Evolutionary conservation across 2,329 filamentous ascomycete species (phyloP), one percentile per base, ranked within the genome.

Genomic region (Sarocladiaceae sp.): DNA sequence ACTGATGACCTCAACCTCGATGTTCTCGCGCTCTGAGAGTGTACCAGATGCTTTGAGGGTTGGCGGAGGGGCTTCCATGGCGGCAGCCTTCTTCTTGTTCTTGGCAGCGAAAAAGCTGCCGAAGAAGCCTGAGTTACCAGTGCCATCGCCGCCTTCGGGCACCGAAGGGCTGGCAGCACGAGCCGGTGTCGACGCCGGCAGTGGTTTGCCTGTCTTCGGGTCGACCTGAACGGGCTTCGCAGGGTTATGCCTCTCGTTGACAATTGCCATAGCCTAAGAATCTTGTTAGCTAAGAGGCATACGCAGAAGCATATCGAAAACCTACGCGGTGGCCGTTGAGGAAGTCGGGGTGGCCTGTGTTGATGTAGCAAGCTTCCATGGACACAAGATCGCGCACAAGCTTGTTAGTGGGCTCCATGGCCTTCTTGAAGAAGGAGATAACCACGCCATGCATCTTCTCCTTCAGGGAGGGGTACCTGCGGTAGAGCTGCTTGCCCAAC

Each of bases 81-180:
- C 90, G n/a, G 93, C 93, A 70, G 95, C 94, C 83, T 96, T 97
- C 80, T 98, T 98, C 82, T 97, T 98, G 73, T 97, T 98, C 80
- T 97, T 98, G 60, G 88, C 90, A 10, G 93, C 88, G 62, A 96
- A 98, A 78, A 98, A 98, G 59, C 88, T 95, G 55, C 93, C 93
- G 57, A 98, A 98, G 77, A 98, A 98, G 29, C 91, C 89, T 48
- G 76, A 72, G 60, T 87, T 87, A 44, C 65, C 64, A 49, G 64
- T 66, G 27, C 26, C 23, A 21, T 66, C 68, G 34, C 70, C 66
- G 33, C 61, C 54, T 33, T 80, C 69, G 42, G 67, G 61, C 44
- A 88, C 69, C 31, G 83, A 85, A 6, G 88, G 93, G 60, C 83
- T 95, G 45, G 78, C 77, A 33, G 86, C 80, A 50, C 89, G 82